phyloP scores from a whole-genome alignment of 2,329 filamentous ascomycete species.

The Stemphylium lycopersici region DNA sequence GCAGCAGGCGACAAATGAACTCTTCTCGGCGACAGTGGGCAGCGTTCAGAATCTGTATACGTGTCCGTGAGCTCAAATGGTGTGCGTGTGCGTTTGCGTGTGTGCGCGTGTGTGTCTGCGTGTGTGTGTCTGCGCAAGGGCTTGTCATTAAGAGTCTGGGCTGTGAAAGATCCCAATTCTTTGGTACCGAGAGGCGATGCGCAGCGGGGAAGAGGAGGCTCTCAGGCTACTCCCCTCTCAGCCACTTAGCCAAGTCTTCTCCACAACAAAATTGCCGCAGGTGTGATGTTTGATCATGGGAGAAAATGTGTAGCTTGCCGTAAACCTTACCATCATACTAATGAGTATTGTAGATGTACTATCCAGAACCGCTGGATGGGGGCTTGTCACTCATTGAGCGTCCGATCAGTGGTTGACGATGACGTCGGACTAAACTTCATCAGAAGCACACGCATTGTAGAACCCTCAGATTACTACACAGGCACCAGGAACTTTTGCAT shows the following conservation, averaged over 20 bases:
- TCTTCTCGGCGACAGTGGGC: background rate
- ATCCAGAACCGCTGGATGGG: background rate
- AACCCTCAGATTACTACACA: background rate
- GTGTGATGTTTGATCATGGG: background rate
- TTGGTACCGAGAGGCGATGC: conserved; percentile 6
- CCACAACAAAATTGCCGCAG: background rate
- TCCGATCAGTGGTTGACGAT: background rate
- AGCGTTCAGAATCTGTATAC: background rate
- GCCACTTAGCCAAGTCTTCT: background rate
- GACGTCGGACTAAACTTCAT: background rate
- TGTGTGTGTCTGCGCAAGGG: background rate
- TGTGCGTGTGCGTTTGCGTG: no score
- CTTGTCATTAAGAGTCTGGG: background rate
- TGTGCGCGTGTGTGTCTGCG: no score
- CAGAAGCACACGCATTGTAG: background rate
- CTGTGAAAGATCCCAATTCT: background rate
- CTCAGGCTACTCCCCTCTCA: conserved; percentile 1
- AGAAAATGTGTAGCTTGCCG: background rate
- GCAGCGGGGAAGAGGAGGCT: conserved; percentile 9
- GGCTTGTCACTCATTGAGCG: background rate
- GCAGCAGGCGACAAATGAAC: background rate
- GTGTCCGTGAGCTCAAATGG: background rate
- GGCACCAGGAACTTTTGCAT: background rate
- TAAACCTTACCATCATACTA: background rate
- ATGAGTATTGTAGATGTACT: background rate